Conservation (phyloP, 1,284 basidiomycete genomes). For the Apiotrichum gamsii region DNA sequence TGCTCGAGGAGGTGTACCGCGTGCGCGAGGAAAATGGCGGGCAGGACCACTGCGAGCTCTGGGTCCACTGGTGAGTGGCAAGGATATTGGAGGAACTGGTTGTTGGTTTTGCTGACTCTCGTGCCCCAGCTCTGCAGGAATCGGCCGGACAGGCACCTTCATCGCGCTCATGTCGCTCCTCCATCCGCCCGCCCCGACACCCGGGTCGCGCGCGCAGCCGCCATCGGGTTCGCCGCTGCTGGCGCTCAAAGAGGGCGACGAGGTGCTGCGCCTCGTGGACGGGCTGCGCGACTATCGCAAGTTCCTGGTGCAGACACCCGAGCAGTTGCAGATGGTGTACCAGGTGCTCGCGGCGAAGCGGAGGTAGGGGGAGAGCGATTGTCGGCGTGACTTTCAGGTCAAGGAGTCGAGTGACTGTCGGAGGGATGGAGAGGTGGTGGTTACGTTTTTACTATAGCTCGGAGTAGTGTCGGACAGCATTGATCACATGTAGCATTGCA, state of each 20-base stretch:
- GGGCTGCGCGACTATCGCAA: constrained; percentile 33
- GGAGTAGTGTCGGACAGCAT: no score
- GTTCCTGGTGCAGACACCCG: constrained; percentile 32
- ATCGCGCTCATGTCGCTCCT: constrained; percentile 36
- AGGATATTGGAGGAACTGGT: no score
- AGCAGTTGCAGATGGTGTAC: constrained; percentile 32
- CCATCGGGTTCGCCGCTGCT: constrained; percentile 26
- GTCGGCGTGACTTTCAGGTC: no score
- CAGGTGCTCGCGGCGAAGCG: constrained; percentile 1
- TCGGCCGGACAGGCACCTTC: constrained; percentile 42
- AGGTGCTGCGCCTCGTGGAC: constrained; percentile 31
- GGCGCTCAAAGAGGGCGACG: constrained; percentile 17
- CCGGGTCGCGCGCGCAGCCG: constrained; percentile 7
- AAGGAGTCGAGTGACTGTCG: no score
- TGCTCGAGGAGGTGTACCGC: constrained; percentile 26
- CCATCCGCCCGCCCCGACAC: neutral
- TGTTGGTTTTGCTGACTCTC: no score
- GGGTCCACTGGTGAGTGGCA: constrained; percentile 44
- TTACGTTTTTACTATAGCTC: no score
- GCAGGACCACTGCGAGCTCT: constrained; percentile 31
- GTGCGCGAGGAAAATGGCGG: constrained; percentile 17
- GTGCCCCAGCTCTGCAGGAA: constrained; percentile 37
- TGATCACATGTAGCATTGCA: no score
- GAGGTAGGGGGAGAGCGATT: no score
- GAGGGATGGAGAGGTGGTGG: no score